These are phyloP conservation scores for Caloboletus firmus DNA, from an alignment of 1,284 basidiomycete species.

Conservation along the genomic window DNA sequence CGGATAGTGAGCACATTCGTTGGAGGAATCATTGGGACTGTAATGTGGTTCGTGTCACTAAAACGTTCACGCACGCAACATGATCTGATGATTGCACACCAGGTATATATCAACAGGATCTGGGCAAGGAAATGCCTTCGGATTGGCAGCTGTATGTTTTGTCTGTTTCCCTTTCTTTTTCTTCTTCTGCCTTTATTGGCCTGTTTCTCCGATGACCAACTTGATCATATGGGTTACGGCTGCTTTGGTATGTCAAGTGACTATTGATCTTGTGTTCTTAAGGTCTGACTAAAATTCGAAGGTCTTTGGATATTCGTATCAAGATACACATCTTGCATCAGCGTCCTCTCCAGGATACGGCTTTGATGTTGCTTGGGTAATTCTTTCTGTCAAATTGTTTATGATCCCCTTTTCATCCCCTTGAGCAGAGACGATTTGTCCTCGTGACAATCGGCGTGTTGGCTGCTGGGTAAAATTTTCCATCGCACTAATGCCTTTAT, in stretches of 20 bases:
- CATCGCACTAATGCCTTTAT: neutral
- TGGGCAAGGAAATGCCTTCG: constrained; percentile 71
- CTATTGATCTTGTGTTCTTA: neutral
- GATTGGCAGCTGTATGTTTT: constrained; percentile 67
- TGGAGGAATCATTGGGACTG: constrained; percentile 67
- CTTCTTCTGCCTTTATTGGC: constrained; percentile 70
- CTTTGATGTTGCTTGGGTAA: constrained; percentile 64
- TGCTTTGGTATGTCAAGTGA: constrained; percentile 49
- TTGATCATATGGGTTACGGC: constrained; percentile 76
- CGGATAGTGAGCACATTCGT: constrained; percentile 68
- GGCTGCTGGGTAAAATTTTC: constrained; percentile 56
- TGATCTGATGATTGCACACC: neutral
- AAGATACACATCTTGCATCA: constrained; percentile 49
- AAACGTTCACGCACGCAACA: neutral
- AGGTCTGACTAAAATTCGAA: constrained; percentile 24
- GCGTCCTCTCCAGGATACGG: constrained; percentile 57
- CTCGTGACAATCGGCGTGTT: constrained; percentile 61
- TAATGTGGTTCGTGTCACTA: constrained; percentile 57
- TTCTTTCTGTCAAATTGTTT: constrained; percentile 9
- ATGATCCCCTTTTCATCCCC: neutral
- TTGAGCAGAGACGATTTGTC: constrained; percentile 55
- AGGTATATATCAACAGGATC: constrained; percentile 75
- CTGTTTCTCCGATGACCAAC: constrained; percentile 69
- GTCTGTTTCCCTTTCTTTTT: constrained; percentile 74
- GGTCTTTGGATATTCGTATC: constrained; percentile 76